A percentile compares a stretch with the other conserved stretches of the same genome.
Conservation (phyloP, 495 filamentous ascomycete genomes). For the Elasticomyces elasticus region DNA sequence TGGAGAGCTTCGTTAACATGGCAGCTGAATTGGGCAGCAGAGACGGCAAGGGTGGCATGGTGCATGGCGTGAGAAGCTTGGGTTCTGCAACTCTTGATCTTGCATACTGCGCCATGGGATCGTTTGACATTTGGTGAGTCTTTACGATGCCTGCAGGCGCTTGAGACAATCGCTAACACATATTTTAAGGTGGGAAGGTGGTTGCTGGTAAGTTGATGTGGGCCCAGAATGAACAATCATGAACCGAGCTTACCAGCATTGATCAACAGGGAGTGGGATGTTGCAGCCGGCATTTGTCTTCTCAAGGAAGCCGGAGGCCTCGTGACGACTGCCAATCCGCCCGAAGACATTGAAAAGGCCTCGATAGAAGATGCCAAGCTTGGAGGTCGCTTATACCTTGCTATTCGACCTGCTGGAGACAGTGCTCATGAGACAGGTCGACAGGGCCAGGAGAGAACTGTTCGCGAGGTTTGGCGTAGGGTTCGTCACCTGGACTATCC, state of each 20-base stretch:
- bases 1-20: slow-evolving; percentile 62
- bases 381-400: slow-evolving; percentile 55
- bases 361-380: slow-evolving; percentile 48
- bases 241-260: background rate
- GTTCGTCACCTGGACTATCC: slow-evolving; percentile 51
- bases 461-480: slow-evolving; percentile 58
- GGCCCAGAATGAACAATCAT: background rate
- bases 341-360: slow-evolving; percentile 42
- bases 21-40: slow-evolving; percentile 50
- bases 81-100: slow-evolving; percentile 49
- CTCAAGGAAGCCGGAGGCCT: slow-evolving; percentile 52
- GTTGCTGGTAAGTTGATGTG: slow-evolving; percentile 42
- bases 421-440: slow-evolving; percentile 49
- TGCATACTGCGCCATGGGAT: slow-evolving; percentile 48
- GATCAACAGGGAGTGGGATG: slow-evolving; percentile 34
- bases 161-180: too few species aligned
- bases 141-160: too few species aligned
- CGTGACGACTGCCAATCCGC: slow-evolving; percentile 57
- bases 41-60: slow-evolving; percentile 54
- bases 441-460: slow-evolving; percentile 53
- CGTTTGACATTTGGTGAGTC: slow-evolving; percentile 25
- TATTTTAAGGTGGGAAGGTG: slow-evolving; percentile 53
- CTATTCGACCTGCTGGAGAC: slow-evolving; percentile 54
- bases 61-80: slow-evolving; percentile 48
- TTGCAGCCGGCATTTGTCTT: slow-evolving; percentile 48